Evolutionary conservation across 805 yeast genomes (phyloP).

Genomic region (Yarrowia sp.): DNA sequence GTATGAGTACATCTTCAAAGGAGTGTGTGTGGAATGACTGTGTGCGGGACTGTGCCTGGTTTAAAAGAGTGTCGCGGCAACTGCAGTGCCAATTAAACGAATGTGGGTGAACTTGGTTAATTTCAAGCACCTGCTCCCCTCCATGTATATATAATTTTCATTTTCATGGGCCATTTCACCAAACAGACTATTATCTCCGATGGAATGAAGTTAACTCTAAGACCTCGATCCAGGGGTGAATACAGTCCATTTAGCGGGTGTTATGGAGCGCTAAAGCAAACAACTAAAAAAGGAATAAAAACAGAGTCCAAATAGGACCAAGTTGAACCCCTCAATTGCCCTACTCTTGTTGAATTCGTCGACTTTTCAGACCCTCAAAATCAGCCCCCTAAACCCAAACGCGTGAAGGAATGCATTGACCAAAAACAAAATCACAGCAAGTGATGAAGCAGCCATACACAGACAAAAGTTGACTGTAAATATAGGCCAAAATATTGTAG

Average conservation of each 20-base stretch:
- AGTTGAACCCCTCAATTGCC: background rate
- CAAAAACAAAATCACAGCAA: background rate
- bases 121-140: background rate
- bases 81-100: too few relatives aligned
- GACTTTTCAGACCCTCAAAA: background rate
- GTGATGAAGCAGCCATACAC: constrained; percentile 5
- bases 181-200: constrained; percentile 30
- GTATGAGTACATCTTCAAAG: background rate
- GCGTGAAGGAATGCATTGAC: constrained; percentile 14
- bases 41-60: background rate
- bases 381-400: constrained; percentile 24
- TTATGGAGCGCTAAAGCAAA: too few relatives aligned
- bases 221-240: constrained; percentile 11
- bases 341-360: background rate
- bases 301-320: too few relatives aligned
- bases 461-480: background rate
- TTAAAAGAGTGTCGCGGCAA: too few relatives aligned
- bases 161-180: background rate
- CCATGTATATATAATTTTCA: constrained; percentile 1
- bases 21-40: background rate
- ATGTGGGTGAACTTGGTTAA: background rate
- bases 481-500: background rate
- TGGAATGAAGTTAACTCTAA: constrained; percentile 32
- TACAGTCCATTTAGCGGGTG: background rate
- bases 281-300: too few relatives aligned